These are phyloP conservation scores for Aspergillaceae sp. DNA, from an alignment of 2,329 filamentous ascomycete genomes.

Conservation along the genomic window DNA sequence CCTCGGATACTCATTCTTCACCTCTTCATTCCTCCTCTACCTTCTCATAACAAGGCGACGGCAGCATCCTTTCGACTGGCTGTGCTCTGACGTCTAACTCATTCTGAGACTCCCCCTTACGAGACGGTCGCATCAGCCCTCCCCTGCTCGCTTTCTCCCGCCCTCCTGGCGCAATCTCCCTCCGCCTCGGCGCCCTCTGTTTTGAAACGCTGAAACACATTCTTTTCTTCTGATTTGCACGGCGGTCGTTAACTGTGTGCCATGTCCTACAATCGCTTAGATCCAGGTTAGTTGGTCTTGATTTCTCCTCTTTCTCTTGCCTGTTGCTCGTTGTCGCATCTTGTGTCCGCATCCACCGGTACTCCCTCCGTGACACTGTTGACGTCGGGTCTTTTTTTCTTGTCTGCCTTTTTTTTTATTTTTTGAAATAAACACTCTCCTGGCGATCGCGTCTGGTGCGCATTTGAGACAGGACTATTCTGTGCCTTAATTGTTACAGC, in stretches of 20 bases:
- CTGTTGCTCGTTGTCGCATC: not conserved
- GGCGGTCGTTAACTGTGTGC: slow-evolving; percentile 10
- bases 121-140: not conserved
- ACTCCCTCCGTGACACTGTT: too few relatives aligned
- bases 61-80: not conserved
- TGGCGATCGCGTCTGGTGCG: not conserved
- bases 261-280: slow-evolving; percentile 59
- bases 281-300: slow-evolving; percentile 49
- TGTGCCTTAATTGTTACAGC: not conserved
- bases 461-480: not conserved
- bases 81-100: slow-evolving; percentile 1
- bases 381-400: not conserved
- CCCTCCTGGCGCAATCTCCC: slow-evolving; percentile 24
- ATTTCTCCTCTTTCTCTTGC: slow-evolving; percentile 11
- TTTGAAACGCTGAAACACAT: too few relatives aligned
- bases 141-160: slow-evolving; percentile 11
- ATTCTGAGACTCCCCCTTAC: slow-evolving; percentile 1
- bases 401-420: not conserved
- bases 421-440: not conserved
- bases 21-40: not conserved
- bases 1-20: not conserved
- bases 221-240: slow-evolving; percentile 9
- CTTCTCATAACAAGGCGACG: not conserved
- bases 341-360: not conserved
- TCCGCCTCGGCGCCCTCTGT: too few relatives aligned